Base-by-base conservation (phyloP, 2,329 filamentous ascomycete species). In the Arthrobotrys musiformis region DNA sequence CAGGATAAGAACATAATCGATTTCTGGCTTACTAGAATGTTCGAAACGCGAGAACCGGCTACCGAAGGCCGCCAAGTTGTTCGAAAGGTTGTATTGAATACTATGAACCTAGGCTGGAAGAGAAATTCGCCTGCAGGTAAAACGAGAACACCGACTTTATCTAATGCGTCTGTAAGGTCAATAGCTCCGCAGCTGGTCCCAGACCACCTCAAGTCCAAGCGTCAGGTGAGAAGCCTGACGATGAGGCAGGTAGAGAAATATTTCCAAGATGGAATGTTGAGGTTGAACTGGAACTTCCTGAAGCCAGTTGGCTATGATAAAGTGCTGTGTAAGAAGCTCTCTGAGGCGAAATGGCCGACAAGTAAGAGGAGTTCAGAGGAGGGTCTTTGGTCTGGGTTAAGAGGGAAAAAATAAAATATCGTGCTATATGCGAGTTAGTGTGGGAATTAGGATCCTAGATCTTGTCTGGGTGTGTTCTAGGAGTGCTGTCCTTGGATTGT, bases 241-340 rank as follows among this genome's bases (percentile, higher is more conserved):
- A 1, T 42, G 4, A 28, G 50, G 2, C 44, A 69, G 17, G 58
- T 64, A 5, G 52, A 46, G 56, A 15, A 46, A 11, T 69, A 58
- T 50, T 37, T 76, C 26, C 26, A 30, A 35, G 35, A 68, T 9
- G 70, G 70, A 9, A 60, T 30, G 0, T 30, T 76, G 22, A 63
- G 28, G 26, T 26, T 76, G 6, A 76, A 11, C 15, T 76, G 70
- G 70, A 60, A 40, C 5, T 76, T 76, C 42, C 40, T 76, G 48
- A 69, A 46, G 28, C 70, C 70, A 0, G 63, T 76, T 1, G 22
- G 46, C 5, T 76, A 69, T 35, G 64, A 76, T 40, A 64, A 42
- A 17, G 17, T 7, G 8, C 54, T 58, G 1, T 58, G 26, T 5
- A 17, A 33, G 33, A 58, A 58, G 4, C 44, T 76, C 8, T 69